phyloP scores from a whole-genome alignment of 164 flowering plant species.

The Stephania japonica region DNA sequence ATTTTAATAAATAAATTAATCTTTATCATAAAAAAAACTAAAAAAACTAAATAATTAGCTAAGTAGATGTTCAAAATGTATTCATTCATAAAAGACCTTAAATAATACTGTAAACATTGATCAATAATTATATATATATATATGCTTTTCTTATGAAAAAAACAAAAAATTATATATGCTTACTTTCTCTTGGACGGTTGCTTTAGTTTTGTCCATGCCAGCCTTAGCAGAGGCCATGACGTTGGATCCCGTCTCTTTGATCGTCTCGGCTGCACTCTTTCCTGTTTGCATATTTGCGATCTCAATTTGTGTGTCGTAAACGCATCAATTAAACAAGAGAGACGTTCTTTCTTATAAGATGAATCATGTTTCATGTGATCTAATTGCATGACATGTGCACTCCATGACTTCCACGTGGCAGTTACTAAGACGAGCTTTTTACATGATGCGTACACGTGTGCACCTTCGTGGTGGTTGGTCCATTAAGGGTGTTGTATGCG shows the following conservation, averaged over 20 bases:
- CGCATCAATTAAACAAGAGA: not conserved
- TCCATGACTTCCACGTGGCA: not conserved
- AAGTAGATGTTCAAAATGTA: no score
- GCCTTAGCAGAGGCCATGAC: slow-evolving; percentile 46
- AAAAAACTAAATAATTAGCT: no score
- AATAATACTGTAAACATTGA: no score
- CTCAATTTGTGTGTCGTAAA: not conserved
- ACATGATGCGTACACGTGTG: not conserved
- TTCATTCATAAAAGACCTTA: no score
- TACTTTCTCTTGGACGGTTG: slow-evolving; percentile 42
- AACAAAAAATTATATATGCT: no score
- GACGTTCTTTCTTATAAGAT: no score
- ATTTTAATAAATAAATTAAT: no score
- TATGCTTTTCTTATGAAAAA: no score
- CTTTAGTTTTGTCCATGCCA: slow-evolving; percentile 52
- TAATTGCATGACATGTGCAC: not conserved
- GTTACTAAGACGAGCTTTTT: not conserved
- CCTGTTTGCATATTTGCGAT: slow-evolving; percentile 18
- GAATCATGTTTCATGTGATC: not conserved
- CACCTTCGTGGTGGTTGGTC: no score
- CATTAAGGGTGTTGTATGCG: no score
- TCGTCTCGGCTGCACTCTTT: slow-evolving; percentile 21
- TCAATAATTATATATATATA: no score
- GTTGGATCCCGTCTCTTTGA: slow-evolving; percentile 35
- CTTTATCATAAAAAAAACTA: no score